Evolutionary conservation across 345 rosid genomes (phyloP), one percentile per base, ranked within the genome.

Genomic region (Euphorbia lathyris): DNA sequence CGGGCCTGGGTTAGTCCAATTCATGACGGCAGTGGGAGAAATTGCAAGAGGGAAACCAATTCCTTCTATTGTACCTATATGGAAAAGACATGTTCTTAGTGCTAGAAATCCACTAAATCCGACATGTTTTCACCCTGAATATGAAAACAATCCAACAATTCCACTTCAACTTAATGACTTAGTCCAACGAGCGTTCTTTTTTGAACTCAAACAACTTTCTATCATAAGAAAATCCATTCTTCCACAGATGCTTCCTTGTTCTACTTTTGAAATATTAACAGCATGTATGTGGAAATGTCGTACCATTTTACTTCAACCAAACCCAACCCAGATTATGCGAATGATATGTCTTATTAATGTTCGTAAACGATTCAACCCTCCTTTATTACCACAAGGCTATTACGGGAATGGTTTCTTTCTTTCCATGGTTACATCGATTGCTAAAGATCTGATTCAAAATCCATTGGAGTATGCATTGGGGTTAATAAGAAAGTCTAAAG

Each of bases 341-440:
- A 1, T 73, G 22, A n/a, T 60, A 9, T 30, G 23, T 27, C 0
- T 20, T 1, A 13, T 36, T 3, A 68, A 57, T 45, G 29, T 45
- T 7, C 51, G 69, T 4, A 29, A 23, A 2, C 23, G 32, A 14
- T 4, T 27, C 14, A 50, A 42, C 5, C 57, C 22, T 68, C 47
- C 22, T 52, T 4, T 22, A 30, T 14, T 68, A n/a, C 48, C 32
- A 1, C 14, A 5, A 0, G 84, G 83, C 9, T 85, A 81, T 23
- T 81, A 83, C 32, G 86, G 88, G 3, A 80, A 78, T 67, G 82
- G 71, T 13, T 58, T 74, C 29, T 72, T 68, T 8, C 70, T 40
- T 11, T 74, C 83, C 0, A 75, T 67, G 0, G 75, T 79, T 9
- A 59, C 70, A 26, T 29, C 82, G 22, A 77, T 60, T 0, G 81